Conservation (phyloP, 2,329 filamentous ascomycete species). For the Aureobasidium sp. region DNA sequence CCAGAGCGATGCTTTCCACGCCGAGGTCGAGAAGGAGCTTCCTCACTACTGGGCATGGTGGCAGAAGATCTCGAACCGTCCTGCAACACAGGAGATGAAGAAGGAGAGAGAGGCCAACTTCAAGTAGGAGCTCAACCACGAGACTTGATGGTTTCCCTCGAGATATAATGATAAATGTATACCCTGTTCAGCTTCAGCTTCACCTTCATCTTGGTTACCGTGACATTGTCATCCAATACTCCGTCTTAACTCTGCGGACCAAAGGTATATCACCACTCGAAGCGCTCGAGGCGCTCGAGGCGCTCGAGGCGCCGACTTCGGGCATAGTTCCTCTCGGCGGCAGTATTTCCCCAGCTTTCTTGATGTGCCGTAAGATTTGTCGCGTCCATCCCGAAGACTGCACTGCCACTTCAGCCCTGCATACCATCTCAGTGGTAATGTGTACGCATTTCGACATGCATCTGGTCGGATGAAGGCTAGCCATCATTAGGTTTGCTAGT, state of each 20-base stretch:
- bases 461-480: background rate
- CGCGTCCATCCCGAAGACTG: background rate
- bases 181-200: background rate
- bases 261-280: too few species aligned
- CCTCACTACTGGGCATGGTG: conserved; percentile 17
- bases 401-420: background rate
- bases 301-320: background rate
- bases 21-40: conserved; percentile 17
- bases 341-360: background rate
- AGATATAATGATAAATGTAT: background rate
- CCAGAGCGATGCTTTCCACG: conserved; percentile 9
- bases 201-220: background rate
- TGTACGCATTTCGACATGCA: background rate
- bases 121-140: background rate
- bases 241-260: background rate
- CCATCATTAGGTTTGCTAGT: conserved; percentile 4
- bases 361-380: background rate
- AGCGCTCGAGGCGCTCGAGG: background rate
- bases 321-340: background rate
- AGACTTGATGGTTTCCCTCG: background rate
- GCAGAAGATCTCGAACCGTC: conserved; percentile 13
- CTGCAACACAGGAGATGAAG: conserved; percentile 17
- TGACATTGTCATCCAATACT: too few species aligned
- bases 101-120: conserved; percentile 19
- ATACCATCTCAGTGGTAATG: background rate